Percentiles rank a stretch among this genome's conserved stretches.
Evolutionary conservation across 2,329 filamentous ascomycete genomes (phyloP).

Genomic region (Colletotrichum godetiae): DNA sequence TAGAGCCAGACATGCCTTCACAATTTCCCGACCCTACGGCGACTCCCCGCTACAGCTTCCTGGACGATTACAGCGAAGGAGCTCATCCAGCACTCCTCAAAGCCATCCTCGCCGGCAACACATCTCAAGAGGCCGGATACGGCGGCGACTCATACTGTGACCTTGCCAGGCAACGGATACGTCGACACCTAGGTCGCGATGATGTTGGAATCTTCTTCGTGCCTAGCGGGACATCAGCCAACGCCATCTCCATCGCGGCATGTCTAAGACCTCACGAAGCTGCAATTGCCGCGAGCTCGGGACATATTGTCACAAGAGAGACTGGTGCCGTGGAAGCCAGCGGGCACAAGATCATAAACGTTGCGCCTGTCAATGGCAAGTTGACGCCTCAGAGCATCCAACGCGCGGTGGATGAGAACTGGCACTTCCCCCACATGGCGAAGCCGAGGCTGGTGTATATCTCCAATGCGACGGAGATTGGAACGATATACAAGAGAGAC

Average conservation of each 20-base stretch:
- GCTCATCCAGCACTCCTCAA: conserved; percentile 61
- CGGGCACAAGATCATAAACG: conserved; percentile 63
- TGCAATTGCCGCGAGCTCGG: conserved; percentile 60
- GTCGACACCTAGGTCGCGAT: conserved; percentile 39
- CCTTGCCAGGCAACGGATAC: conserved; percentile 53
- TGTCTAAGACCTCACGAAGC: conserved; percentile 62
- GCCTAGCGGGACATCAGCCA: conserved; percentile 62
- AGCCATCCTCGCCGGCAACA: conserved; percentile 56
- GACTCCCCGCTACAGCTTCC: conserved; percentile 53
- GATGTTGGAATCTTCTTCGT: conserved; percentile 63
- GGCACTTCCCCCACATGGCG: conserved; percentile 63
- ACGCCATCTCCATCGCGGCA: conserved; percentile 62
- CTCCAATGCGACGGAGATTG: conserved; percentile 62
- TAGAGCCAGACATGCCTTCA: conserved; percentile 6
- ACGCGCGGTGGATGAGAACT: conserved; percentile 57
- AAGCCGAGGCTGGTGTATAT: conserved; percentile 63
- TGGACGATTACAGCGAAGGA: conserved; percentile 64
- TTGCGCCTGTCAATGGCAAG: conserved; percentile 57
- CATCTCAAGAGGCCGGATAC: conserved; percentile 58
- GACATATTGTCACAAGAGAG: conserved; percentile 61
- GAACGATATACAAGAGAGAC: conserved; percentile 57
- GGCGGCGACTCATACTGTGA: conserved; percentile 57
- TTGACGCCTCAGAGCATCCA: conserved; percentile 55
- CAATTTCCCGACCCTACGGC: neutral
- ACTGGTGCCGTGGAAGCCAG: conserved; percentile 63